phyloP scores from a whole-genome alignment of 164 flowering plant genomes.

The Vitis amurensis region DNA sequence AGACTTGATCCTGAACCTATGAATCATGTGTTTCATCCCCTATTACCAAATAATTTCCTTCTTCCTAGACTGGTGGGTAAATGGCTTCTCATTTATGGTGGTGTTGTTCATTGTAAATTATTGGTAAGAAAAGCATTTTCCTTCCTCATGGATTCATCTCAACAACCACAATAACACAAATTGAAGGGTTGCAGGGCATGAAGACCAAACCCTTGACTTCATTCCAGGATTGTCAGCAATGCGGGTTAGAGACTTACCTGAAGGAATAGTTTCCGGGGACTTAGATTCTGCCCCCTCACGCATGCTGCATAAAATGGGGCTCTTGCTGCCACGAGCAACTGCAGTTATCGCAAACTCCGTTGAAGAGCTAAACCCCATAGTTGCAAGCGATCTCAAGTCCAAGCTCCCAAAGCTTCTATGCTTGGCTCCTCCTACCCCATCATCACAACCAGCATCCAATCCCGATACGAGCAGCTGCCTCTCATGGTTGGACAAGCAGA shows the following conservation, averaged over 20 bases:
- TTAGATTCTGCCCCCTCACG: not conserved
- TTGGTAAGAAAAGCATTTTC: too few relatives aligned
- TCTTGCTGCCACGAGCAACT: not conserved
- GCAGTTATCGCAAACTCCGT: not conserved
- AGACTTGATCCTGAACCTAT: too few relatives aligned
- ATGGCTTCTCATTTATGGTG: too few relatives aligned
- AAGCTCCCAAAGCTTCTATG: not conserved
- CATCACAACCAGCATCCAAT: conserved; percentile 1
- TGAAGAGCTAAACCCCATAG: not conserved
- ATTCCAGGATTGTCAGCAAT: conserved; percentile 20
- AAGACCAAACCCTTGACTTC: conserved; percentile 7
- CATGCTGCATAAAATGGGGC: not conserved
- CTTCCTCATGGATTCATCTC: too few relatives aligned
- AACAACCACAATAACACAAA: not conserved
- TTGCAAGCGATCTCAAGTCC: not conserved
- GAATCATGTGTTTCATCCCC: too few relatives aligned
- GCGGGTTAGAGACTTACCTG: conserved; percentile 14
- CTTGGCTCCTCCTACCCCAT: not conserved
- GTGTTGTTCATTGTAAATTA: too few relatives aligned
- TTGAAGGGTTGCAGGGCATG: conserved; percentile 6
- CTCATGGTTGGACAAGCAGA: conserved; percentile 25
- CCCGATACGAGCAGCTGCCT: conserved; percentile 21
- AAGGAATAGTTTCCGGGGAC: conserved; percentile 15
- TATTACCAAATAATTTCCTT: too few relatives aligned
- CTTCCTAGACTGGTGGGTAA: too few relatives aligned